Conservation (phyloP, 441 rosid genomes). For the Brassica balearica region DNA sequence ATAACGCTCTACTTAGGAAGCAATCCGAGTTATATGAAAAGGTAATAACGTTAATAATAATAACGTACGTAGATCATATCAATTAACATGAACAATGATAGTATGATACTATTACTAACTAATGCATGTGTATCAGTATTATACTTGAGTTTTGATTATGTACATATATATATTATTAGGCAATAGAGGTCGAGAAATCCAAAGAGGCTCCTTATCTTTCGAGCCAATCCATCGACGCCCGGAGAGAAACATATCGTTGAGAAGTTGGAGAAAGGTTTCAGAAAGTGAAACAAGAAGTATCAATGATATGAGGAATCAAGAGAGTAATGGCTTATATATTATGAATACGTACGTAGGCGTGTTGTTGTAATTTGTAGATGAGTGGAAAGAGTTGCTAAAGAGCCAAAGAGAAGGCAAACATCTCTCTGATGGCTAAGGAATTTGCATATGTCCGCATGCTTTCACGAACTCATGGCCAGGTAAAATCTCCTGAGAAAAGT, state of each 20-base stretch:
- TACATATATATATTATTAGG: not conserved
- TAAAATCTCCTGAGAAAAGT: conserved; percentile 35
- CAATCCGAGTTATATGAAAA: conserved; percentile 23
- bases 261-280: not conserved
- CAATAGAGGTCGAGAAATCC: not conserved
- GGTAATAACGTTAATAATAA: not conserved
- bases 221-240: not conserved
- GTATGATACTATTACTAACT: not conserved
- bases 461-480: conserved; percentile 99
- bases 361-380: not conserved
- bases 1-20: conserved; percentile 22
- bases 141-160: not conserved
- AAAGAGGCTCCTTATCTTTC: not conserved
- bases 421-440: conserved; percentile 68
- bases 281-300: conserved; percentile 3
- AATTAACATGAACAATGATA: not conserved
- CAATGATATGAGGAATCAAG: not conserved
- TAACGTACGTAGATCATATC: not conserved
- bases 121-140: not conserved
- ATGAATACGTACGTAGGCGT: not conserved
- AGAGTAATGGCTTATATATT: not conserved
- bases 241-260: not conserved
- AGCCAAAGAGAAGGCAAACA: not conserved
- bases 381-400: not conserved
- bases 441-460: conserved; percentile 84